These are phyloP conservation scores for Fusarium longipes DNA, from an alignment of 2,329 filamentous ascomycete species.

Conservation along the genomic window DNA sequence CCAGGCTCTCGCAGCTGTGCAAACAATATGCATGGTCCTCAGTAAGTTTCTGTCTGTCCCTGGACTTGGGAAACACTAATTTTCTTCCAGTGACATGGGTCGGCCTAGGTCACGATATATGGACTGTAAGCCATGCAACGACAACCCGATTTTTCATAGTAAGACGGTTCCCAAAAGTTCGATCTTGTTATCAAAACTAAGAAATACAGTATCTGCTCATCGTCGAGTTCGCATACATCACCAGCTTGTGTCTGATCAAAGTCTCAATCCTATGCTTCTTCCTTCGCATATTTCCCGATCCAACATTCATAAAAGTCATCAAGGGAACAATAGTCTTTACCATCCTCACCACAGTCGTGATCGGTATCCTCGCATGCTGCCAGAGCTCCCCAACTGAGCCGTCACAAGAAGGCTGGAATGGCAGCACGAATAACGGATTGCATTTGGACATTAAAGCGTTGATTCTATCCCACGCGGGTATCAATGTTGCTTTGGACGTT, in stretches of 20 bases:
- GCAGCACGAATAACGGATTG: neutral
- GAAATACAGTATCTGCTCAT: neutral
- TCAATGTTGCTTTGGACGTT: constrained; percentile 3
- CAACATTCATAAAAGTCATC: neutral
- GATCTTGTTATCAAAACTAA: neutral
- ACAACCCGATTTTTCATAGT: constrained; percentile 3
- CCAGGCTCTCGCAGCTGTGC: neutral
- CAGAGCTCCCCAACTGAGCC: neutral
- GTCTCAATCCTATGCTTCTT: constrained; percentile 15
- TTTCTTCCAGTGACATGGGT: neutral
- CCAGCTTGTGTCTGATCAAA: constrained; percentile 7
- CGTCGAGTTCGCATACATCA: neutral
- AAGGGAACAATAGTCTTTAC: neutral
- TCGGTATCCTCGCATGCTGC: neutral
- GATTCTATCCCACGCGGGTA: neutral
- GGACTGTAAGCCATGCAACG: neutral
- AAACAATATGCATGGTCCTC: neutral
- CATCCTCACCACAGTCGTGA: neutral
- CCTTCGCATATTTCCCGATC: constrained; percentile 6
- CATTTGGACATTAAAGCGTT: neutral
- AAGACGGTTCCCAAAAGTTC: fast-evolving
- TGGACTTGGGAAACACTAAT: too few species aligned
- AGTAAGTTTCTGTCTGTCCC: too few species aligned
- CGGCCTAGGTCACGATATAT: neutral
- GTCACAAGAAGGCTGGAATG: constrained; percentile 7